Conservation (phyloP, 768 basidiomycete genomes). For the Phlegmacium glaucopus region DNA sequence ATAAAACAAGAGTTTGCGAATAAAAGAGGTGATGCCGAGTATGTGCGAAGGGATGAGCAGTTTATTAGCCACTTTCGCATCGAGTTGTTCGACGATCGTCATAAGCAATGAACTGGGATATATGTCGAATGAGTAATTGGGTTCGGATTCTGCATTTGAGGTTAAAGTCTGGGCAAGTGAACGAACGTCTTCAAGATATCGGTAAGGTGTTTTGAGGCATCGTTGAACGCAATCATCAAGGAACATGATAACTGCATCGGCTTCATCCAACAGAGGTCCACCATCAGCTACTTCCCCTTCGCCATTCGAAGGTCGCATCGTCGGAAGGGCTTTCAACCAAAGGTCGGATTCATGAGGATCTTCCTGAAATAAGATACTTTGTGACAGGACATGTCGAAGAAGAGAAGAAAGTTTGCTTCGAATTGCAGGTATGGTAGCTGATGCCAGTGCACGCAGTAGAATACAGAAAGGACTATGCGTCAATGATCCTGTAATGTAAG, state of each 20-base stretch:
- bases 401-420: constrained; percentile 46
- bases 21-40: constrained; percentile 59
- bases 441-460: constrained; percentile 62
- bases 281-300: constrained; percentile 43
- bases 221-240: constrained; percentile 85
- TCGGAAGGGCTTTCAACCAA: constrained; percentile 72
- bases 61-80: constrained; percentile 58
- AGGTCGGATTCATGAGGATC: constrained; percentile 64
- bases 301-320: constrained; percentile 28
- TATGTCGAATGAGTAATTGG: constrained; percentile 22
- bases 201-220: constrained; percentile 79
- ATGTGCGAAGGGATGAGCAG: constrained; percentile 57
- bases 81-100: constrained; percentile 76
- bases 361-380: constrained; percentile 79
- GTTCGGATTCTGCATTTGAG: constrained; percentile 1
- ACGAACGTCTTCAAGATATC: constrained; percentile 75
- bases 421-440: constrained; percentile 47
- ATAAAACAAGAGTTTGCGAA: constrained; percentile 59
- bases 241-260: constrained; percentile 57
- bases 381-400: constrained; percentile 60
- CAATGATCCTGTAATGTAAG: constrained; percentile 32
- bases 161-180: constrained; percentile 22
- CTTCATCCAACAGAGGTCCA: constrained; percentile 45
- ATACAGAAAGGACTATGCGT: constrained; percentile 68
- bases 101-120: constrained; percentile 75